phyloP scores from a whole-genome alignment of 2,329 filamentous ascomycete species.

The Emmonsiellopsis sp. region DNA sequence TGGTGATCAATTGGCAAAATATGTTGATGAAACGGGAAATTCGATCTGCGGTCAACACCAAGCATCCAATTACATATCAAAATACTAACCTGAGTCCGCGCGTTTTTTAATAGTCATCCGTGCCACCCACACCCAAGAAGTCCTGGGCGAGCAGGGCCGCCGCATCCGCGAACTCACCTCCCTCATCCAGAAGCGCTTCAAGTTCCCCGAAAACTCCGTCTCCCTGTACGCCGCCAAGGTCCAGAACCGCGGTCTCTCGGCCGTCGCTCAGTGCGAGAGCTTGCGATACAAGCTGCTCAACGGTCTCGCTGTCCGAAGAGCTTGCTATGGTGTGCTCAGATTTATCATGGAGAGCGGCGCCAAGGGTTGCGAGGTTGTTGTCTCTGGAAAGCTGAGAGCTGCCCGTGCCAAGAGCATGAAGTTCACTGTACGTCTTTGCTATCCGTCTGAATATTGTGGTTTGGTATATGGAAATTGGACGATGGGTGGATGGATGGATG shows the following conservation, averaged over 20 bases:
- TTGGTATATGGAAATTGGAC: background rate
- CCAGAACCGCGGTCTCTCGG: constrained; percentile 99
- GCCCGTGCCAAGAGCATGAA: constrained; percentile 99
- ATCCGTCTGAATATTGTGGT: background rate
- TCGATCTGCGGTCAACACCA: too few relatives aligned
- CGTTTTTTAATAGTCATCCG: constrained; percentile 60
- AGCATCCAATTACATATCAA: too few relatives aligned
- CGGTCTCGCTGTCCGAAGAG: constrained; percentile 94
- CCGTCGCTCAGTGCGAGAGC: constrained; percentile 99
- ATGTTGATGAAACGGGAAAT: too few relatives aligned
- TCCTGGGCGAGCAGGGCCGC: constrained; percentile 98
- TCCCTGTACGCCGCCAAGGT: constrained; percentile 99
- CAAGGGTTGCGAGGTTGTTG: constrained; percentile 99
- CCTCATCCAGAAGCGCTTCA: constrained; percentile 99
- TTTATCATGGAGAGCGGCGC: constrained; percentile 99
- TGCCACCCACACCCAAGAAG: constrained; percentile 99
- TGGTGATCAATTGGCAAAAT: too few relatives aligned
- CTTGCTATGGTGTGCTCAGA: constrained; percentile 98
- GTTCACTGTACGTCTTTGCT: constrained; percentile 67
- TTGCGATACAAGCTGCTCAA: constrained; percentile 99
- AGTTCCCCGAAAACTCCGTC: constrained; percentile 99
- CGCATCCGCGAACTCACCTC: constrained; percentile 99
- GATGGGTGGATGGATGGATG: too few relatives aligned
- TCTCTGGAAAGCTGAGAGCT: constrained; percentile 97
- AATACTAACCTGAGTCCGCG: background rate